Percentiles rank a stretch among this genome's conserved stretches.
phyloP scores from a whole-genome alignment of 768 basidiomycete genomes.

The Serendipita vermifera region DNA sequence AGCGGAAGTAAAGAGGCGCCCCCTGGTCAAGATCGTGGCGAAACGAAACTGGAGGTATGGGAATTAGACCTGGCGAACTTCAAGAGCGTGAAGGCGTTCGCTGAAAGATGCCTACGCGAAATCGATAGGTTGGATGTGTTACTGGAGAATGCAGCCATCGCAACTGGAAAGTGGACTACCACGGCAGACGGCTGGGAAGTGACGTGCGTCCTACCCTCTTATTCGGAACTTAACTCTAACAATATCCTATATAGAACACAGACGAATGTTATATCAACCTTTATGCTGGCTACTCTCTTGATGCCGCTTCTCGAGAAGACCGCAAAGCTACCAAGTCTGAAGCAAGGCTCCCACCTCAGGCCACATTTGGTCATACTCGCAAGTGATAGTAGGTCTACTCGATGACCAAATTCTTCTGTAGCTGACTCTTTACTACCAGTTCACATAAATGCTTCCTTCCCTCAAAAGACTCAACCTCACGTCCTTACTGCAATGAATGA shows the following conservation, averaged over 20 bases:
- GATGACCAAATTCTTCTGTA: neutral
- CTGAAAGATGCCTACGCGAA: conserved; percentile 9
- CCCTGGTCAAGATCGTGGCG: too few species aligned
- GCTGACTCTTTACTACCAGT: neutral
- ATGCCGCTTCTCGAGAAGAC: conserved; percentile 9
- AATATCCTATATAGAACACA: conserved; percentile 7
- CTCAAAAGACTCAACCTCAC: neutral
- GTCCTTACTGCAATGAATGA: conserved; percentile 6
- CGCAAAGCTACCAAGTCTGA: neutral
- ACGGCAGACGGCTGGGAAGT: conserved; percentile 13
- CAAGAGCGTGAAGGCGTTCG: conserved; percentile 11
- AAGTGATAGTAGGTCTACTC: conserved; percentile 6
- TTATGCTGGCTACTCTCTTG: conserved; percentile 10
- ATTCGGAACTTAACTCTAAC: neutral
- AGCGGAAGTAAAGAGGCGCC: too few species aligned
- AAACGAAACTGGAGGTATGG: conserved; percentile 13
- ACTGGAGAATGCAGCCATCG: conserved; percentile 13
- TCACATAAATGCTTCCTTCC: neutral
- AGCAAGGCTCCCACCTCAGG: neutral
- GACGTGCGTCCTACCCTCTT: conserved; percentile 7
- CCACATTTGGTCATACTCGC: conserved; percentile 9
- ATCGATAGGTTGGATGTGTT: conserved; percentile 11
- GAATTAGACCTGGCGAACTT: conserved; percentile 11
- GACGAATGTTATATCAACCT: conserved; percentile 11
- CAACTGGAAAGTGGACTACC: neutral